Percentiles rank a stretch among this genome's conserved stretches.
These are phyloP conservation scores for Xylariaceae sp. DNA, from an alignment of 2,329 filamentous ascomycete genomes.

Conservation along the genomic window DNA sequence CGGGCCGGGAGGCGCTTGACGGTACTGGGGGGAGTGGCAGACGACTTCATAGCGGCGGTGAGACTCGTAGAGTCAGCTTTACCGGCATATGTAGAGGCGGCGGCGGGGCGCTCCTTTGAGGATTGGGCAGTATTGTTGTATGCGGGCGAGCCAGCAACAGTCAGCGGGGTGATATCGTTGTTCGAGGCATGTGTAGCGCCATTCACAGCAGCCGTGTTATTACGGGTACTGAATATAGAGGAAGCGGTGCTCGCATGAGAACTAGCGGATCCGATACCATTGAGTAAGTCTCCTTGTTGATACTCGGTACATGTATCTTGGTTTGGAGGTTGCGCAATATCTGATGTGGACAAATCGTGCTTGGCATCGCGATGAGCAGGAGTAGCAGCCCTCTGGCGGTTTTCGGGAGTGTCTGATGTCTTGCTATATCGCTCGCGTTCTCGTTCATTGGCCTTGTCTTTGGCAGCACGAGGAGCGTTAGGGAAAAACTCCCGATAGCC, in stretches of 20 bases:
- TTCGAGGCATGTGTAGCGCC: conserved; percentile 49
- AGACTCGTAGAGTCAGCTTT: conserved; percentile 45
- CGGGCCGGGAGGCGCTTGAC: conserved; percentile 60
- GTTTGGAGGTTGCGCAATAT: conserved; percentile 46
- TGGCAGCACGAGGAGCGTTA: conserved; percentile 72
- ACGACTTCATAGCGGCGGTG: conserved; percentile 41
- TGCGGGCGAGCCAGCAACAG: conserved; percentile 59
- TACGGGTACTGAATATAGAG: conserved; percentile 69
- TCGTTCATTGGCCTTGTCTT: conserved; percentile 65
- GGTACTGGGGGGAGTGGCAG: conserved; percentile 36
- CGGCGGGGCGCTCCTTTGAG: conserved; percentile 62
- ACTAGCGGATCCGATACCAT: conserved; percentile 74
- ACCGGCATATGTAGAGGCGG: conserved; percentile 52
- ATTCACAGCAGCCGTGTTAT: conserved; percentile 50
- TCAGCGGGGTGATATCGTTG: conserved; percentile 59
- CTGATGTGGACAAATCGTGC: conserved; percentile 45
- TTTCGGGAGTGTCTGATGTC: conserved; percentile 38
- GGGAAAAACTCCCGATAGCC: conserved; percentile 89
- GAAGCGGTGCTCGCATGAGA: conserved; percentile 74
- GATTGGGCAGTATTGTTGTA: conserved; percentile 52
- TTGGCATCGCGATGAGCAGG: conserved; percentile 46
- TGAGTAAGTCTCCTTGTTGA: conserved; percentile 69
- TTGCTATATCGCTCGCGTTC: conserved; percentile 63
- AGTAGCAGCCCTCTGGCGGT: conserved; percentile 38
- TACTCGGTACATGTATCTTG: conserved; percentile 63